Evolutionary conservation across 2,329 filamentous ascomycete genomes (phyloP), one percentile per base, ranked within the genome.

Genomic region (Ilyonectria destructans): DNA sequence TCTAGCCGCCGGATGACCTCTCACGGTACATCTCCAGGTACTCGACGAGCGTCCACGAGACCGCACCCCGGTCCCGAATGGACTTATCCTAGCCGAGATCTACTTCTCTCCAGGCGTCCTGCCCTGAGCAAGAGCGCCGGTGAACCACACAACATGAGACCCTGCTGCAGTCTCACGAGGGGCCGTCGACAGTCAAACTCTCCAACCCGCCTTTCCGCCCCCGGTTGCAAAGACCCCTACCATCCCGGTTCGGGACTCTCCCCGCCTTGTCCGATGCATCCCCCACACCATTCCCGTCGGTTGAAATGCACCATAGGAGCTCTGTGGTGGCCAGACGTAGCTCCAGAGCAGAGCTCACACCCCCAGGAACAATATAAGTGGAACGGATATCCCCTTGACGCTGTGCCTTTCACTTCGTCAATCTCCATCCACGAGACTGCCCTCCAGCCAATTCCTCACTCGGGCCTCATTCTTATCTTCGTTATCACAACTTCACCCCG

Each of bases 351-450:
- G 65, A 46, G 26, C 54, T 65, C 45, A 49, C 48, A 29, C 51
- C 12, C 63, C 58, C 58, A 66, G 54, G 15, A 45, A 67, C 60
- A 55, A 65, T 77, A 77, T 77, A 77, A 77, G 72, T 72, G 69
- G 62, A 71, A 66, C 51, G 31, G 29, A 29, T 55, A 58, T 69
- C 56, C 74, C 69, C 55, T 66, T 58, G 21, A 49, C 31, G 17
- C 59, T 64, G 48, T 17, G 19, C 21, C 60, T 40, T 58, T 57
- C 46, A 58, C 67, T 43, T 71, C 63, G 48, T 66, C 61, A 59
- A 55, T 67, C 65, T 62, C 67, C 70, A 62, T 61, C 65, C 58
- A 58, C 58, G 69, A 74, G 69, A 59, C 66, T 54, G 43, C 69
- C 31, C 58, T 45, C 51, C 52, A 48, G 62, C 55, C 54, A 58